phyloP scores from a whole-genome alignment of 2,329 filamentous ascomycete species.

The Trichoderma sp. region DNA sequence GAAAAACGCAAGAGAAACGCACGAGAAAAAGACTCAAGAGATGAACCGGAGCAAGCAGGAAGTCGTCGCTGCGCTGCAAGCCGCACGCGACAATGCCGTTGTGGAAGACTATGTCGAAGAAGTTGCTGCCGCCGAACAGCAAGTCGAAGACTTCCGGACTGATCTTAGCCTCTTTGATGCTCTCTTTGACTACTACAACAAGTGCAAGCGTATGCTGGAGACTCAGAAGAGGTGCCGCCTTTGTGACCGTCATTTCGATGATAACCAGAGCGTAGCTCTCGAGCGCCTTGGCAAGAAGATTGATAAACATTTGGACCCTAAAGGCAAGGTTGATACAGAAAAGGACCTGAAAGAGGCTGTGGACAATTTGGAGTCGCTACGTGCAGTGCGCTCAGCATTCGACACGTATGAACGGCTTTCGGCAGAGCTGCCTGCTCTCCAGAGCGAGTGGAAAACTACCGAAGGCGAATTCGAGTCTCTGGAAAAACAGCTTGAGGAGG shows the following conservation, averaged over 20 bases:
- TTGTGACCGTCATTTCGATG: slow-evolving; percentile 68
- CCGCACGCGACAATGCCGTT: slow-evolving; percentile 42
- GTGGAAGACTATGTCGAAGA: slow-evolving; percentile 55
- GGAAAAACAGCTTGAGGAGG: slow-evolving; percentile 60
- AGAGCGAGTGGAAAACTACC: slow-evolving; percentile 59
- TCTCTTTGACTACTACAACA: slow-evolving; percentile 67
- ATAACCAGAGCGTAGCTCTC: slow-evolving; percentile 52
- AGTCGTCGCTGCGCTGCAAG: slow-evolving; percentile 48
- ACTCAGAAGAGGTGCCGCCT: slow-evolving; percentile 71
- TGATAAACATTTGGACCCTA: slow-evolving; percentile 58
- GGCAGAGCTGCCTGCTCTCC: slow-evolving; percentile 66
- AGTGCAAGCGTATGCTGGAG: slow-evolving; percentile 63
- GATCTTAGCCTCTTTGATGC: slow-evolving; percentile 68
- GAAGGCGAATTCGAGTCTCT: slow-evolving; percentile 60
- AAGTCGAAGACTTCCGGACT: slow-evolving; percentile 59
- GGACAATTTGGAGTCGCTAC: slow-evolving; percentile 55
- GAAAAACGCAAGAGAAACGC: slow-evolving; percentile 60
- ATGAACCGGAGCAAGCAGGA: slow-evolving; percentile 57
- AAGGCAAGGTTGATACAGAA: slow-evolving; percentile 60
- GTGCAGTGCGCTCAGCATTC: slow-evolving; percentile 62
- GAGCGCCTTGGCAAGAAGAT: slow-evolving; percentile 66
- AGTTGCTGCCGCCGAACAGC: slow-evolving; percentile 49
- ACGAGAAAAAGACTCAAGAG: slow-evolving; percentile 62
- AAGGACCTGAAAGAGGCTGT: slow-evolving; percentile 54
- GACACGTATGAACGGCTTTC: slow-evolving; percentile 71